Evolutionary conservation across 2,329 filamentous ascomycete genomes (phyloP).

Genomic region (Lachnellula suecica): DNA sequence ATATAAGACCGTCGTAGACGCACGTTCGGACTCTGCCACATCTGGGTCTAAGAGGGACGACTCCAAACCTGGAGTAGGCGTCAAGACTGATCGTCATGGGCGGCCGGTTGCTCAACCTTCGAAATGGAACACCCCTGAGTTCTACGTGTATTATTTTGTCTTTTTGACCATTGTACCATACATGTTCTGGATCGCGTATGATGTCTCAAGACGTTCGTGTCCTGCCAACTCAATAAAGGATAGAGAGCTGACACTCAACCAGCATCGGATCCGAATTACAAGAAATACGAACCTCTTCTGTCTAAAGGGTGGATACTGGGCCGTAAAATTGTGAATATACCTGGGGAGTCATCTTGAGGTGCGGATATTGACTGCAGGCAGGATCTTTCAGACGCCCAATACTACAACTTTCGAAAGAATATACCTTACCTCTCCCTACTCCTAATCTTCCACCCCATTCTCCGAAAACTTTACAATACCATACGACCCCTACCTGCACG

Average conservation of each 20-base stretch:
- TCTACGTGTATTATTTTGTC: constrained; percentile 74
- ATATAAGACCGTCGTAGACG: constrained; percentile 57
- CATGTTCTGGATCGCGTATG: constrained; percentile 89
- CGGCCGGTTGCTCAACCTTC: constrained; percentile 56
- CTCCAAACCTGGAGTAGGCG: constrained; percentile 27
- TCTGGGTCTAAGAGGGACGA: constrained; percentile 31
- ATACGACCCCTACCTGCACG: constrained; percentile 23
- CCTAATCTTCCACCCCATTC: constrained; percentile 74
- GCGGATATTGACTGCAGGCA: constrained; percentile 35
- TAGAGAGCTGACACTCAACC: constrained; percentile 18
- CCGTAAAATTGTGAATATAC: constrained; percentile 71
- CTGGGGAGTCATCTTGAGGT: neutral
- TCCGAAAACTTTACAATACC: constrained; percentile 70
- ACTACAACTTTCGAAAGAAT: constrained; percentile 80
- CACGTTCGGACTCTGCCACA: constrained; percentile 43
- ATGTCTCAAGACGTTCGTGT: constrained; percentile 75
- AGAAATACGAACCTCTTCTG: constrained; percentile 69
- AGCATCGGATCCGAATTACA: constrained; percentile 82
- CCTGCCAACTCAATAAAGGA: neutral
- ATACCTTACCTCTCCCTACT: constrained; percentile 77
- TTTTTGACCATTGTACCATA: constrained; percentile 67
- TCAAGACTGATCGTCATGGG: constrained; percentile 38
- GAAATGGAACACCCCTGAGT: constrained; percentile 86
- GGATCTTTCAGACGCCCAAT: constrained; percentile 91
- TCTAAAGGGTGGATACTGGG: constrained; percentile 88